Percentiles rank a stretch among this genome's conserved stretches.
Conservation (phyloP, 2,329 filamentous ascomycete species). For the Colletotrichum euphorbiae region DNA sequence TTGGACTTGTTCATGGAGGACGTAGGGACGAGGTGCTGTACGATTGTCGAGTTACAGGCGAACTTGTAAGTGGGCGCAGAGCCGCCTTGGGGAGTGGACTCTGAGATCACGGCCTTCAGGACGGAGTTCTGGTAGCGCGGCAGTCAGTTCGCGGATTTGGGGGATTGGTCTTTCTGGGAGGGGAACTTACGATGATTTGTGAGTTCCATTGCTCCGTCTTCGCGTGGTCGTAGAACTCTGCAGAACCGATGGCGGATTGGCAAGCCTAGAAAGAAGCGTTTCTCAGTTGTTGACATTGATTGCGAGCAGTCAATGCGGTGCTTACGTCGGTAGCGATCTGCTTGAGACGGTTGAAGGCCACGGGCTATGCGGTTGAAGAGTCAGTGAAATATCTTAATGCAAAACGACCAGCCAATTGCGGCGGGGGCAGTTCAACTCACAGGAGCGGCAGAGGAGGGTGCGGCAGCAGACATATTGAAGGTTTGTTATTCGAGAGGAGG, state of each 20-base stretch:
- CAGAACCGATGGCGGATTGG: conserved; percentile 77
- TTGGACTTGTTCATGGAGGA: conserved; percentile 72
- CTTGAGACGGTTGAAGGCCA: conserved; percentile 80
- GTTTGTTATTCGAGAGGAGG: neutral
- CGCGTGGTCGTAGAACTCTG: conserved; percentile 86
- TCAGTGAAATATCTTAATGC: neutral
- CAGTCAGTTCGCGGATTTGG: conserved; percentile 12
- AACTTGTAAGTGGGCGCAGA: conserved; percentile 84
- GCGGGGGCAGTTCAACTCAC: conserved; percentile 17
- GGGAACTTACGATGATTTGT: conserved; percentile 81
- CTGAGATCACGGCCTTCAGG: conserved; percentile 81
- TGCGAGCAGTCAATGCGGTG: conserved; percentile 39
- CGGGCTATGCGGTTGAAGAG: conserved; percentile 65
- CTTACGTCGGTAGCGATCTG: conserved; percentile 87
- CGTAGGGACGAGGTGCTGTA: conserved; percentile 86
- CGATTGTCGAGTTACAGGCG: conserved; percentile 97
- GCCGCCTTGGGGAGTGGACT: conserved; percentile 70
- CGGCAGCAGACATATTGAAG: conserved; percentile 27
- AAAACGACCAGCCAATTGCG: neutral
- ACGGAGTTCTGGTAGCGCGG: conserved; percentile 72
- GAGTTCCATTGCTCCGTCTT: conserved; percentile 92
- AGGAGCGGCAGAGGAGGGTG: conserved; percentile 22
- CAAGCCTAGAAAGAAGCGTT: conserved; percentile 72
- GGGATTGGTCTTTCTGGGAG: neutral
- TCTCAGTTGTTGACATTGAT: conserved; percentile 37